Conservation (phyloP, 2,329 filamentous ascomycete species). For the Chalara sp. region DNA sequence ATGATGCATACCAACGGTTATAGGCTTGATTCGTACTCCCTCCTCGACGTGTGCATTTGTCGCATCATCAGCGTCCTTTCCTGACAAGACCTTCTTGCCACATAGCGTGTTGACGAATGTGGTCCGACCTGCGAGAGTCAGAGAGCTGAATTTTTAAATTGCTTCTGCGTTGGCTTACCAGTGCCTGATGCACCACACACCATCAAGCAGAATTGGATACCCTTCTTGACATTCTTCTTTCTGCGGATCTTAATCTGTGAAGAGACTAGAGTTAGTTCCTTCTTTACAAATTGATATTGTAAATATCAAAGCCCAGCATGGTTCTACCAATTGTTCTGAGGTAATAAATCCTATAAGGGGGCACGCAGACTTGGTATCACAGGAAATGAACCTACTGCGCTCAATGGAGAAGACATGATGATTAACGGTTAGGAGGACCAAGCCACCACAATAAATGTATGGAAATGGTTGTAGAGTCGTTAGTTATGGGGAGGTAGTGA, state of each 20-base stretch:
- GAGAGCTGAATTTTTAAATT: constrained; percentile 10
- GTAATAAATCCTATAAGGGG: constrained; percentile 25
- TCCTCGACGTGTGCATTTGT: constrained; percentile 87
- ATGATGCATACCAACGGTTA: constrained; percentile 77
- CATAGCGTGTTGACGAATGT: constrained; percentile 99
- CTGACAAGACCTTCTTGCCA: constrained; percentile 81
- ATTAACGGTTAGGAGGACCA: constrained; percentile 4
- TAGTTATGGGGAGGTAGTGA: too few relatives aligned
- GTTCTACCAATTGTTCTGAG: constrained; percentile 19
- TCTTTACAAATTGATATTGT: constrained; percentile 12
- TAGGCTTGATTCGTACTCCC: constrained; percentile 95
- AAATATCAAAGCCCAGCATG: constrained; percentile 19
- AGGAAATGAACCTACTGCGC: constrained; percentile 38
- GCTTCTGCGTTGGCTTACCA: constrained; percentile 51
- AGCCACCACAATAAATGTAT: too few relatives aligned
- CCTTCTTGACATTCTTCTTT: constrained; percentile 94
- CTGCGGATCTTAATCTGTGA: constrained; percentile 87
- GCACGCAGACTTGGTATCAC: constrained; percentile 9
- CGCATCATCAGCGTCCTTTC: constrained; percentile 91
- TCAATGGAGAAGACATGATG: constrained; percentile 46
- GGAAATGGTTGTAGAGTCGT: too few relatives aligned
- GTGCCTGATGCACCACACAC: constrained; percentile 98
- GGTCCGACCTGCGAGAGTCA: constrained; percentile 64
- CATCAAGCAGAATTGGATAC: constrained; percentile 99
- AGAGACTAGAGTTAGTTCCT: constrained; percentile 21